These are phyloP conservation scores for Phytophthora melonis DNA, from an alignment of 352 stramenopile species.

Conservation along the genomic window DNA sequence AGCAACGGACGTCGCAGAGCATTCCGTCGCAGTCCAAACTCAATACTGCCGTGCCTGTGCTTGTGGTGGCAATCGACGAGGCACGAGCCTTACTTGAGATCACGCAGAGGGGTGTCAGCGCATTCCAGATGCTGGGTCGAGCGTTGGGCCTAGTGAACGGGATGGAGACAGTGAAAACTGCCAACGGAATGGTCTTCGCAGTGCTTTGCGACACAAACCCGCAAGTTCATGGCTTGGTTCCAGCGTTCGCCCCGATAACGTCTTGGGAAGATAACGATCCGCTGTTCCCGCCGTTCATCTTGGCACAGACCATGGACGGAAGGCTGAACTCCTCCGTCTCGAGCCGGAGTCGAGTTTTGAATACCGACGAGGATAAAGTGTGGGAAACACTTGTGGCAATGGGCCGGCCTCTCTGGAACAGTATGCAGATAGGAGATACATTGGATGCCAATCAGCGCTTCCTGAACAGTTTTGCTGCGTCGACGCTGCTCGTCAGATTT, in stretches of 20 bases:
- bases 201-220: slow-evolving; percentile 4
- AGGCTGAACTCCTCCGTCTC: too few relatives aligned
- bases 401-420: too few relatives aligned
- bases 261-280: too few relatives aligned
- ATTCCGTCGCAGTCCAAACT: too few relatives aligned
- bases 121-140: neutral
- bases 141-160: neutral
- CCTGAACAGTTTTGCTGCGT: too few relatives aligned
- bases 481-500: too few relatives aligned
- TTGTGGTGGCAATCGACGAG: slow-evolving; percentile 5
- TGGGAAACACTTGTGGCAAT: too few relatives aligned
- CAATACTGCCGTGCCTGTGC: neutral
- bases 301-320: slow-evolving; percentile 1
- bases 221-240: neutral
- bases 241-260: neutral
- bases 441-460: too few relatives aligned
- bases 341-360: too few relatives aligned
- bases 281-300: slow-evolving; percentile 3
- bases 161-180: neutral
- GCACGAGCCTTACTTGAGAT: neutral
- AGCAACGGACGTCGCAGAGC: too few relatives aligned
- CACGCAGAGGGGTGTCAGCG: neutral
- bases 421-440: too few relatives aligned
- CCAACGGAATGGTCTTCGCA: neutral
- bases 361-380: too few relatives aligned